These are phyloP conservation scores for Candida endomychidarum DNA, from an alignment of 805 yeast species.

Conservation along the genomic window DNA sequence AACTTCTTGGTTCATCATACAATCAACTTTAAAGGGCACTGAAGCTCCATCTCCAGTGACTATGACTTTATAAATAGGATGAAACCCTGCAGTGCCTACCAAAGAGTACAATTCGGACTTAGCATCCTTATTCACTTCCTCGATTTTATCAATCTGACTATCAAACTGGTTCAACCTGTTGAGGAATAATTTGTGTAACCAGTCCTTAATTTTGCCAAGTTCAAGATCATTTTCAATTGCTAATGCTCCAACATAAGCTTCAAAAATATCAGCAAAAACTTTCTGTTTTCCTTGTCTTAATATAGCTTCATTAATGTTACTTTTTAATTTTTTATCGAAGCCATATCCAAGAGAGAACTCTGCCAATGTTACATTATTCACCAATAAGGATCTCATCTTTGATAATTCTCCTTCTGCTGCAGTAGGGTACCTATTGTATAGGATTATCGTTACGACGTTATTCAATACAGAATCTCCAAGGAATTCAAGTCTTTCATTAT, in stretches of 20 bases:
- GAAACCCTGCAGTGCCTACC: constrained; percentile 71
- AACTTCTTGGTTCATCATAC: constrained; percentile 61
- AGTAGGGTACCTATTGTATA: constrained; percentile 64
- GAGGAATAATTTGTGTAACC: constrained; percentile 56
- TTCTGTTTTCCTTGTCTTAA: constrained; percentile 60
- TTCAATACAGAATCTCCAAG: constrained; percentile 86
- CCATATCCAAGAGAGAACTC: constrained; percentile 71
- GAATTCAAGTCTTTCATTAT: constrained; percentile 87
- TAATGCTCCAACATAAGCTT: constrained; percentile 90
- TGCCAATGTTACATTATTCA: constrained; percentile 69
- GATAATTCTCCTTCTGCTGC: constrained; percentile 83
- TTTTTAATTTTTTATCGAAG: constrained; percentile 55
- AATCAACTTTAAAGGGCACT: constrained; percentile 61
- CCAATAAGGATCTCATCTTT: constrained; percentile 62
- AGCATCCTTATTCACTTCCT: constrained; percentile 60
- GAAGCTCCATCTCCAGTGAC: constrained; percentile 46
- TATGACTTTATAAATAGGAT: constrained; percentile 56
- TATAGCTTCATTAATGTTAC: constrained; percentile 46
- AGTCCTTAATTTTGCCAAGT: constrained; percentile 48
- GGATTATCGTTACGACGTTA: constrained; percentile 64
- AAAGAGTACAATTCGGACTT: constrained; percentile 75
- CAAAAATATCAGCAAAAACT: constrained; percentile 84
- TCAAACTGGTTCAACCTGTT: constrained; percentile 40
- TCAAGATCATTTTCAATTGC: constrained; percentile 55
- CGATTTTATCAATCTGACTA: constrained; percentile 30